Conservation (phyloP, 192 early-diverging fungal species). For the Coemansia sp. region DNA sequence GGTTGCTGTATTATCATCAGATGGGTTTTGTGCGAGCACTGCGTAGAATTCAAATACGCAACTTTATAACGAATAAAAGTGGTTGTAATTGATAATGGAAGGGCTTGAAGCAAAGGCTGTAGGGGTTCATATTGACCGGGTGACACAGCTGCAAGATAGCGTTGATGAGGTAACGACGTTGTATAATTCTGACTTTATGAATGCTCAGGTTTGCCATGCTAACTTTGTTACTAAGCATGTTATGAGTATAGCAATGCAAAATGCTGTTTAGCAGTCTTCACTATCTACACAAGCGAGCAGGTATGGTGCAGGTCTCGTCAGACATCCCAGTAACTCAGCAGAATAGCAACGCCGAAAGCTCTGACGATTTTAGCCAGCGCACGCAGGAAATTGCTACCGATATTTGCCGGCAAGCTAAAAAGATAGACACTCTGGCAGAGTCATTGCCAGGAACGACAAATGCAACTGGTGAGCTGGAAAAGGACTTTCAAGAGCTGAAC, state of each 20-base stretch:
- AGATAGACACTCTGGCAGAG: constrained; percentile 45
- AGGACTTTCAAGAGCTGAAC: constrained; percentile 36
- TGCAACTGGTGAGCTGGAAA: constrained; percentile 29
- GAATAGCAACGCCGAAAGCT: constrained; percentile 30
- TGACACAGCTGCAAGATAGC: constrained; percentile 52
- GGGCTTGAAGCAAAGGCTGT: constrained; percentile 25
- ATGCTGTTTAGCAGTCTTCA: constrained; percentile 51
- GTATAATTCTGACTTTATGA: not conserved
- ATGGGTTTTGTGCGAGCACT: not conserved
- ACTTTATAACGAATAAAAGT: not conserved
- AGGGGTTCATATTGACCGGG: constrained; percentile 46
- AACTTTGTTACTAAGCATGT: not conserved
- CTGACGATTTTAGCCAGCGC: constrained; percentile 29
- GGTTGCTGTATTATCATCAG: not conserved
- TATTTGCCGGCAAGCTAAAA: constrained; percentile 49
- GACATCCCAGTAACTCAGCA: constrained; percentile 43
- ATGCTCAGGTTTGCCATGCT: not conserved
- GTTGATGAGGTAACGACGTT: constrained; percentile 32
- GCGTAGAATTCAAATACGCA: not conserved
- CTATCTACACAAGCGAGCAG: constrained; percentile 50
- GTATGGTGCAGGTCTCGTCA: constrained; percentile 43
- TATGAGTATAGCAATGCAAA: constrained; percentile 30
- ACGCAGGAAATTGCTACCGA: constrained; percentile 49
- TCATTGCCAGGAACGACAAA: constrained; percentile 35
- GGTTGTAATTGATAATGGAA: constrained; percentile 14